Conservation (phyloP, 2,329 filamentous ascomycete species). For the Penicillium sp. region DNA sequence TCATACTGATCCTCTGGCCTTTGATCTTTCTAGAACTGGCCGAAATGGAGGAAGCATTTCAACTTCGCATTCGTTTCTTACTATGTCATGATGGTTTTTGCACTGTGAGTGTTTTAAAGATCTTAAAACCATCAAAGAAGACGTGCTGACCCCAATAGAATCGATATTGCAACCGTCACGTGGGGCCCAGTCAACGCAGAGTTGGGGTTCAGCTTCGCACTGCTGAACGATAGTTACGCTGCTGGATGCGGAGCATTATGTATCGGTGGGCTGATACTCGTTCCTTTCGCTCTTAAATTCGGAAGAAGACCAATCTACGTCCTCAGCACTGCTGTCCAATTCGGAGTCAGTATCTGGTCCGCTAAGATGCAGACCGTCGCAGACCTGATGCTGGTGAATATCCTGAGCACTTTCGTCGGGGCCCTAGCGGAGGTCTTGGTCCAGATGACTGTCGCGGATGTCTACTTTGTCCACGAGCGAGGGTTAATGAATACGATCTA, state of each 20-base stretch:
- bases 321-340: slow-evolving; percentile 42
- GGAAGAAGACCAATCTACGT: slow-evolving; percentile 51
- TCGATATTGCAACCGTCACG: slow-evolving; percentile 43
- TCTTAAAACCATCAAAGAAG: too few species aligned
- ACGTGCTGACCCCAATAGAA: too few species aligned
- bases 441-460: slow-evolving; percentile 51
- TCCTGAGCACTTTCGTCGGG: slow-evolving; percentile 48
- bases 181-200: slow-evolving; percentile 49
- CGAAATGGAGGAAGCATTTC: slow-evolving; percentile 27
- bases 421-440: slow-evolving; percentile 48
- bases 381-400: slow-evolving; percentile 49
- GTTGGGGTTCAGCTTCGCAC: slow-evolving; percentile 44
- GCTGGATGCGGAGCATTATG: slow-evolving; percentile 46
- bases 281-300: slow-evolving; percentile 51
- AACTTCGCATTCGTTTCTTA: slow-evolving; percentile 31
- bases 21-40: slow-evolving; percentile 22
- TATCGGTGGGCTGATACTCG: slow-evolving; percentile 46
- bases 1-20: too few species aligned
- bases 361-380: slow-evolving; percentile 45
- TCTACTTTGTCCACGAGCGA: slow-evolving; percentile 53
- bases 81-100: slow-evolving; percentile 32
- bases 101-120: slow-evolving; percentile 29
- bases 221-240: slow-evolving; percentile 51
- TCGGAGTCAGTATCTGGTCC: slow-evolving; percentile 44
- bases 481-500: slow-evolving; percentile 53